Base-by-base conservation (phyloP, 352 stramenopile species). In the Globisporangium canariense region DNA sequence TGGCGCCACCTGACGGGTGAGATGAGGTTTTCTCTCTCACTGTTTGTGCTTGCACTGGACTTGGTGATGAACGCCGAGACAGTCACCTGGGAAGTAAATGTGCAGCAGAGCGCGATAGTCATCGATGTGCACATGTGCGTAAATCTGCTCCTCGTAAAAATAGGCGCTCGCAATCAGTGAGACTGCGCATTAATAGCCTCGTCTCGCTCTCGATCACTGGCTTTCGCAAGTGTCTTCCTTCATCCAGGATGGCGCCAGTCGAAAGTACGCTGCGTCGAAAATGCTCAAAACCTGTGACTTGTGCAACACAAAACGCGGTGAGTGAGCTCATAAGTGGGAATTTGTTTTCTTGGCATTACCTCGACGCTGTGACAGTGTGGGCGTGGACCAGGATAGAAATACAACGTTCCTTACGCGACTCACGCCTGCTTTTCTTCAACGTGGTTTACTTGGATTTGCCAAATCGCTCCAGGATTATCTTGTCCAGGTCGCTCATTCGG, bases 401-500 rank as follows among this genome's bases (percentile, higher is more conserved):
- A 16, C 16, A 49, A 4, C 43, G 4, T 22, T 49, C 40, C 43
- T 14, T 49, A 22, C 4, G 14, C 18, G 18, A 9, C 2, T 46
- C 22, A 36, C 1, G 22, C 16, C 8, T 55, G 22, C 13, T 55
- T 32, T 18, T 9, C 30, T 41, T 25, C 28, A 25, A 28, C 16
- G 10, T 20, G 10, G 0, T 18, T 45, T 30, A 30, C 52, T 64
- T 66, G 40, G 38, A 34, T 59, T 66, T 66, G 11, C 60, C 22
- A 13, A 69, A 71, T n/a, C 57, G 52, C 60, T 76, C 36, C 53
- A 62, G 36, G 43, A 83, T 71, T 65, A 71, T 69, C 43, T 67
- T 64, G 52, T 75, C 74, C n/a, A 83, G 38, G 10, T 51, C 66
- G 8, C 71, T 69, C 73, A 83, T 79, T 40, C 74, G 65, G 34